Conservation (phyloP, 2,329 filamentous ascomycete genomes). For the Colletotrichum sidae region DNA sequence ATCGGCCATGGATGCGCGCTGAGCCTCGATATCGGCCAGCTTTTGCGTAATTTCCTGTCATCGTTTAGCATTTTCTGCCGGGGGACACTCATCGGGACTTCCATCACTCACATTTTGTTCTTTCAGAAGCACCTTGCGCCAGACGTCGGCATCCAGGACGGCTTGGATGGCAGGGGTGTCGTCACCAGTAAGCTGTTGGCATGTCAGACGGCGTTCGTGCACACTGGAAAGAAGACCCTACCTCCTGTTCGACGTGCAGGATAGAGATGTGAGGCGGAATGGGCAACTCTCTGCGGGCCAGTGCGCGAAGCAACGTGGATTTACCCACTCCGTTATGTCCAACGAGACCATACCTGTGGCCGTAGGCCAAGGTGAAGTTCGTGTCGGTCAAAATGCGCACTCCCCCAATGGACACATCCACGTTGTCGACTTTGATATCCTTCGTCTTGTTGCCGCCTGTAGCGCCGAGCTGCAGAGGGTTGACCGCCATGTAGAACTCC, state of each 20-base stretch:
- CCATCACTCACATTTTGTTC: slow-evolving; percentile 80
- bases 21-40: slow-evolving; percentile 80
- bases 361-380: slow-evolving; percentile 88
- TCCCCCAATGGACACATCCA: slow-evolving; percentile 93
- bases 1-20: slow-evolving; percentile 85
- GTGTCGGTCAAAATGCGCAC: slow-evolving; percentile 92
- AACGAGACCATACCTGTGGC: slow-evolving; percentile 94
- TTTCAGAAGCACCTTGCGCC: slow-evolving; percentile 92
- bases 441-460: slow-evolving; percentile 88
- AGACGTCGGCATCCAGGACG: slow-evolving; percentile 96
- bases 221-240: slow-evolving; percentile 49
- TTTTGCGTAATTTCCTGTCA: slow-evolving; percentile 79
- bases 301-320: slow-evolving; percentile 90
- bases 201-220: slow-evolving; percentile 18
- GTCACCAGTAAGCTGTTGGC: slow-evolving; percentile 83
- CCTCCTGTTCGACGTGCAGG: slow-evolving; percentile 98
- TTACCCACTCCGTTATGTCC: slow-evolving; percentile 99
- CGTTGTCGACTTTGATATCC: slow-evolving; percentile 97
- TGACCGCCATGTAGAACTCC: slow-evolving; percentile 99
- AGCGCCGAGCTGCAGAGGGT: slow-evolving; percentile 88
- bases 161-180: slow-evolving; percentile 95
- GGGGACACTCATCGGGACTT: too few relatives aligned
- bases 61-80: slow-evolving; percentile 46
- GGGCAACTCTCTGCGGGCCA: slow-evolving; percentile 91
- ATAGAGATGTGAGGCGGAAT: slow-evolving; percentile 99